phyloP scores from a whole-genome alignment of 345 rosid genomes.

The Euphorbia lathyris region DNA sequence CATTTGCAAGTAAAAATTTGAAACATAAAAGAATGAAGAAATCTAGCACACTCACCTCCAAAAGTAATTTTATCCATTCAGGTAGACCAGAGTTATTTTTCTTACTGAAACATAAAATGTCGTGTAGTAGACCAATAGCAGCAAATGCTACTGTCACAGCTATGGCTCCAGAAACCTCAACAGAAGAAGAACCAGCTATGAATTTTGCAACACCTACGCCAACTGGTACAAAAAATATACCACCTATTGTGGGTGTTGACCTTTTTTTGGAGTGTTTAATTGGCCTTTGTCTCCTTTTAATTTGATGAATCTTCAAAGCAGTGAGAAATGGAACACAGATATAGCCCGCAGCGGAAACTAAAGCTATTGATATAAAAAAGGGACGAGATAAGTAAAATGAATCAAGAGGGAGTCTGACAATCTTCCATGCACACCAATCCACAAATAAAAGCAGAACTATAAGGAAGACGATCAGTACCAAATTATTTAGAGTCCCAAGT shows the following conservation, averaged over 20 bases:
- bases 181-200: conserved; percentile 50
- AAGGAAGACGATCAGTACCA: conserved; percentile 61
- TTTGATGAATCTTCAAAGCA: conserved; percentile 47
- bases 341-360: conserved; percentile 65
- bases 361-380: conserved; percentile 53
- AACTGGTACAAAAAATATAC: conserved; percentile 67
- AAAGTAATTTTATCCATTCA: conserved; percentile 46
- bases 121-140: conserved; percentile 68
- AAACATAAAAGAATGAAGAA: conserved; percentile 5
- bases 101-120: conserved; percentile 42
- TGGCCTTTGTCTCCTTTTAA: conserved; percentile 41
- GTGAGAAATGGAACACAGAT: conserved; percentile 65
- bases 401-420: conserved; percentile 75
- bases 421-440: conserved; percentile 91
- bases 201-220: conserved; percentile 67
- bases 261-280: conserved; percentile 40
- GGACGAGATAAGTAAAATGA: conserved; percentile 68
- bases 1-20: conserved; percentile 14
- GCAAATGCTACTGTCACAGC: conserved; percentile 67
- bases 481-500: conserved; percentile 54
- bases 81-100: conserved; percentile 46
- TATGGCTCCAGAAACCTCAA: conserved; percentile 70
- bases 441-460: conserved; percentile 48
- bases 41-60: conserved; percentile 49
- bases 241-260: conserved; percentile 85